Conservation (phyloP, 2,329 filamentous ascomycete species). For the Simplicillium sp. region DNA sequence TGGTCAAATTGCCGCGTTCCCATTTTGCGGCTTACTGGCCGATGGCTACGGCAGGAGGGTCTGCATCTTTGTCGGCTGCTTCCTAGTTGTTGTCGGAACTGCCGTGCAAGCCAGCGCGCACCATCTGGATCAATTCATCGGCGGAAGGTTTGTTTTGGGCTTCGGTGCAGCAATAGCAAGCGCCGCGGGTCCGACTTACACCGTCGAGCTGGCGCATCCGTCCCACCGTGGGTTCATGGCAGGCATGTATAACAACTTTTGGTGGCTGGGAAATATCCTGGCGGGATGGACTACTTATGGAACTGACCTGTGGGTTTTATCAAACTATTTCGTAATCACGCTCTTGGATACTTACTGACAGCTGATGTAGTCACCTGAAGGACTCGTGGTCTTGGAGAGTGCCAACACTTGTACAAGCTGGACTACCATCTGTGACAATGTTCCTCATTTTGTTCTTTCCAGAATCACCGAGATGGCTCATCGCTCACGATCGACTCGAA, state of each 20-base stretch:
- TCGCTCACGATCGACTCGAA: constrained; percentile 43
- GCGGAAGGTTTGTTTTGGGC: constrained; percentile 40
- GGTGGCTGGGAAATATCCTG: constrained; percentile 42
- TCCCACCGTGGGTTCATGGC: constrained; percentile 51
- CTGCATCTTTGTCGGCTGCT: constrained; percentile 46
- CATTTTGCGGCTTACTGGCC: constrained; percentile 4
- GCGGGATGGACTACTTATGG: constrained; percentile 42
- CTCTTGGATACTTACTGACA: too few species aligned
- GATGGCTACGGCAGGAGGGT: constrained; percentile 32
- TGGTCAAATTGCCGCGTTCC: constrained; percentile 9
- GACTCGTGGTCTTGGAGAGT: constrained; percentile 45
- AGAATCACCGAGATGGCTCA: constrained; percentile 53
- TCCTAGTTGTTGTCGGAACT: constrained; percentile 33
- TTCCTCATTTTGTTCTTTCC: constrained; percentile 53
- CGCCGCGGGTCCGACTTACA: constrained; percentile 51
- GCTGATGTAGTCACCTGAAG: constrained; percentile 9
- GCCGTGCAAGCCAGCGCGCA: constrained; percentile 18
- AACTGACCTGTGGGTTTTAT: constrained; percentile 11
- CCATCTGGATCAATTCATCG: constrained; percentile 43
- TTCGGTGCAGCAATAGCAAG: constrained; percentile 51
- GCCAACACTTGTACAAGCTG: constrained; percentile 43
- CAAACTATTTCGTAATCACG: too few species aligned
- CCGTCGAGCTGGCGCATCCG: constrained; percentile 54
- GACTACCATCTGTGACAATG: constrained; percentile 46
- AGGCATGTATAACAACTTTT: constrained; percentile 39